Conservation (phyloP, 495 filamentous ascomycete genomes). For the Xylaria telfairii region DNA sequence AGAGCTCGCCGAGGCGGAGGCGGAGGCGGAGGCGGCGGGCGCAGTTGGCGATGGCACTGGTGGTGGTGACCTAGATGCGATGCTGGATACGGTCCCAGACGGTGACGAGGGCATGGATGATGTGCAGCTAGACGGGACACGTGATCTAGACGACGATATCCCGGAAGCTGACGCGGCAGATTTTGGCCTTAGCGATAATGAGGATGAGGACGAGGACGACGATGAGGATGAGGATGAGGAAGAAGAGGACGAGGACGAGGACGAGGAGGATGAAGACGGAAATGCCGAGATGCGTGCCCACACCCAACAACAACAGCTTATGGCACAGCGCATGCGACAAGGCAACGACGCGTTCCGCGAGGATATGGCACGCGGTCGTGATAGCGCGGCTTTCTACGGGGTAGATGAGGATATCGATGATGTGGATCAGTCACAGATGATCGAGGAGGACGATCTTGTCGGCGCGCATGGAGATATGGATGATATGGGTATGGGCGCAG, state of each 20-base stretch:
- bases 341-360: slow-evolving; percentile 53
- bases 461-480: slow-evolving; percentile 38
- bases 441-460: slow-evolving; percentile 60
- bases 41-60: slow-evolving; percentile 38
- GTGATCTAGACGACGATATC: slow-evolving; percentile 71
- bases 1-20: slow-evolving; percentile 65
- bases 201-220: slow-evolving; percentile 53
- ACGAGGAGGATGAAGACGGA: slow-evolving; percentile 44
- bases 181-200: slow-evolving; percentile 51
- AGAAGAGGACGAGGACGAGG: slow-evolving; percentile 38
- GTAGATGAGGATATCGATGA: slow-evolving; percentile 54
- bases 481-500: slow-evolving; percentile 60
- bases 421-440: slow-evolving; percentile 54
- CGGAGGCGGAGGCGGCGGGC: slow-evolving; percentile 44
- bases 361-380: slow-evolving; percentile 54
- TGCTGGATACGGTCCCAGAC: slow-evolving; percentile 29
- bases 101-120: slow-evolving; percentile 45
- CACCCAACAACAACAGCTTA: slow-evolving; percentile 42
- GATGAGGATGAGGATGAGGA: slow-evolving; percentile 41
- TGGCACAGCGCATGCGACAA: slow-evolving; percentile 50
- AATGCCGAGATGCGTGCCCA: slow-evolving; percentile 40
- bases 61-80: slow-evolving; percentile 25
- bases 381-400: slow-evolving; percentile 44
- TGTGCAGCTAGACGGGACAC: slow-evolving; percentile 42
- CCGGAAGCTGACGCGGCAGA: slow-evolving; percentile 64